Conservation (phyloP, 1,284 basidiomycete genomes). For the Somion occarium region DNA sequence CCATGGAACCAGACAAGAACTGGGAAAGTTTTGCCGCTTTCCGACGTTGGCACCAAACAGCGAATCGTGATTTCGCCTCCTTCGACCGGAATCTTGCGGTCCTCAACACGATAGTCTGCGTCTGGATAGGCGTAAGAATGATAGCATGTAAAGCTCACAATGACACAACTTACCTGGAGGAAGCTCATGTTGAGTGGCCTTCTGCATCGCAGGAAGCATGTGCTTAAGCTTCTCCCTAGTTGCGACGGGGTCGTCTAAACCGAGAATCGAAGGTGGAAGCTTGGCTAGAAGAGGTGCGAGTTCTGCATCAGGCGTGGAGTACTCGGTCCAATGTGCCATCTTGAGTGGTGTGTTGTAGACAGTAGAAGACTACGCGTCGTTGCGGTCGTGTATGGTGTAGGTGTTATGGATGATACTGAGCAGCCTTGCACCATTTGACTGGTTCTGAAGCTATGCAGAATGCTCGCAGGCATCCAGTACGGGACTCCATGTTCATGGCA, state of each 20-base stretch:
- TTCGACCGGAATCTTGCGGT: background rate
- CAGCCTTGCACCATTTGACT: no score
- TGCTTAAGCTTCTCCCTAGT: background rate
- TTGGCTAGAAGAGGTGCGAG: background rate
- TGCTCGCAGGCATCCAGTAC: no score
- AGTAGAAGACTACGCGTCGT: no score
- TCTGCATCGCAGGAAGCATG: background rate
- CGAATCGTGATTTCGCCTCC: background rate
- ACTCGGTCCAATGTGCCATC: background rate
- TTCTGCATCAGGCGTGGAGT: background rate
- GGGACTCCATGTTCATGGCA: no score
- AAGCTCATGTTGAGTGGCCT: background rate
- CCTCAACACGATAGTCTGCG: background rate
- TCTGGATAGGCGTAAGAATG: background rate
- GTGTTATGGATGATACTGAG: background rate
- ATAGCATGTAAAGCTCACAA: background rate
- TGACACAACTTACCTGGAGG: background rate
- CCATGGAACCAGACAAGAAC: conserved; percentile 7
- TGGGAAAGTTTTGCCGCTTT: background rate
- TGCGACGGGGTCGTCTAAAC: background rate
- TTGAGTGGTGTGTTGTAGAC: background rate
- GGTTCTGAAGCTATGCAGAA: no score
- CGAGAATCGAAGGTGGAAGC: background rate
- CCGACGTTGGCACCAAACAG: background rate
- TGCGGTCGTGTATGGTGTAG: background rate